Percentiles rank a stretch among this genome's conserved stretches.
These are phyloP conservation scores for Coemansia aciculifera DNA, from an alignment of 192 early-diverging fungal genomes.

Conservation along the genomic window DNA sequence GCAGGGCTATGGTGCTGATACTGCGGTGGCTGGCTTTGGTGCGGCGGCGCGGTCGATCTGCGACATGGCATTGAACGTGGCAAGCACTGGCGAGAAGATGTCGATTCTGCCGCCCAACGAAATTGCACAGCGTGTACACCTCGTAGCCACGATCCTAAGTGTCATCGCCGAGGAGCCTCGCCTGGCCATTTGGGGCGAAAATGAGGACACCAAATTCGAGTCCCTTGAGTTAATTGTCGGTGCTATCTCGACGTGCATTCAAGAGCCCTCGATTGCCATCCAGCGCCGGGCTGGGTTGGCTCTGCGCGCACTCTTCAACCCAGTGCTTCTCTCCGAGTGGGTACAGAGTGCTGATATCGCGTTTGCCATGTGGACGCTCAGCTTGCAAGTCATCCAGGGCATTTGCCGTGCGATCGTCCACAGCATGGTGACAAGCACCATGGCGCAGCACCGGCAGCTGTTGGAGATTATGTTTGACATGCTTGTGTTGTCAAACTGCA, in stretches of 20 bases:
- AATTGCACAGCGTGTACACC: conserved; percentile 73
- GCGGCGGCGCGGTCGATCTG: conserved; percentile 34
- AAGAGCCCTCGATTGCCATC: conserved; percentile 69
- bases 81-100: conserved; percentile 44
- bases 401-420: conserved; percentile 55
- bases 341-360: conserved; percentile 71
- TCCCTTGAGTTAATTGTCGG: conserved; percentile 73
- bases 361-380: conserved; percentile 78
- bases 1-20: conserved; percentile 15
- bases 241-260: conserved; percentile 73
- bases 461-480: conserved; percentile 58
- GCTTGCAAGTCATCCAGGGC: conserved; percentile 59
- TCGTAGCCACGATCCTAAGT: conserved; percentile 75
- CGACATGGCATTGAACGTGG: conserved; percentile 54
- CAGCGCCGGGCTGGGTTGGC: conserved; percentile 70
- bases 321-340: conserved; percentile 76
- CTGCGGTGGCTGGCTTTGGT: conserved; percentile 5
- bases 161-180: conserved; percentile 75
- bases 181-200: conserved; percentile 73
- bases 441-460: conserved; percentile 53
- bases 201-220: conserved; percentile 63
- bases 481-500: conserved; percentile 68
- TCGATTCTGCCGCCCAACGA: conserved; percentile 52
- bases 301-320: conserved; percentile 71
- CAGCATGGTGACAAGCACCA: conserved; percentile 55